Base-by-base conservation (phyloP, 192 early-diverging fungal species). In the Umbelopsis sp. region DNA sequence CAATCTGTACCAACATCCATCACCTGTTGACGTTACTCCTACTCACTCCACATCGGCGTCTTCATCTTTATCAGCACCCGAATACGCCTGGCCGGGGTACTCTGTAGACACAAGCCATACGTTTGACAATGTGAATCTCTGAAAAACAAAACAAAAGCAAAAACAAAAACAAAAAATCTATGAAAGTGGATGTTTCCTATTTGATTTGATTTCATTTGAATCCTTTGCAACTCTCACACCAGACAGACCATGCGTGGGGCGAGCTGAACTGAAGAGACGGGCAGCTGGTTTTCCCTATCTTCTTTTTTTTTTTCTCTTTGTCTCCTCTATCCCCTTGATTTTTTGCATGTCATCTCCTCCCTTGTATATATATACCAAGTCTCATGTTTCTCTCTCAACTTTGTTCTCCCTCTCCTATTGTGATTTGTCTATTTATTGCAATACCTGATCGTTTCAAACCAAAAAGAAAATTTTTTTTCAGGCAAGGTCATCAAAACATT, bases 61-160 rank as follows among this genome's bases (percentile, higher is more conserved):
- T 32, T 31, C 56, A 65, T 3, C 69, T 36, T 25, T 75, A 69
- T 68, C 69, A 32, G 49, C 73, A 49, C 47, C 73, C 69, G 62
- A 70, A 45, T 53, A 25, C 65, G 45, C 73, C 56, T 52, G 47
- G 65, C 25, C 56, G 26, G 62, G 71, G 50, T 50, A 52, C 34
- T 49, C 36, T 26, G 38, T 41, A 36, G 59, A 62, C 31, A 56
- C 53, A 11, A 24, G 62, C 31, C 70, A 66, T 65, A 25, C 43
- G 9, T 47, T 68, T 45, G 29, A 36, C 24, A n/a, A 32, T 34
- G 26, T 73, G 22, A 8, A 71, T 9, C 22, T 54, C 7, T 53
- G 21, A n/a, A 45, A 41, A 52, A 21, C 32, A 14, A 34, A 16
- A 17, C 26, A 20, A 62, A 34, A 34, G 56, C 4, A 21, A 24